Conservation (phyloP, 805 yeast species). For the Myxozyma lipomycoides region DNA sequence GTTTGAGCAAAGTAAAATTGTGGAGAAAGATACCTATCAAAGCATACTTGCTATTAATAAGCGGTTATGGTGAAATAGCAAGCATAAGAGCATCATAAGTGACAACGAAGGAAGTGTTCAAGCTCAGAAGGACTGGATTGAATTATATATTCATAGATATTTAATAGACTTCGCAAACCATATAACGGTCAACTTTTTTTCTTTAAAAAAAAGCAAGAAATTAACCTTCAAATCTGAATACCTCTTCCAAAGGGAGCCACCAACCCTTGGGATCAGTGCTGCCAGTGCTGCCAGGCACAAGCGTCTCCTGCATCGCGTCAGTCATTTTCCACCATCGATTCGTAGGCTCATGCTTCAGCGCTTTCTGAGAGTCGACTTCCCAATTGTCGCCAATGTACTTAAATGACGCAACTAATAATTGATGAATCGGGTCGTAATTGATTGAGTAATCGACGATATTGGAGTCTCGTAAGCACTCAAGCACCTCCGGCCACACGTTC, state of each 20-base stretch:
- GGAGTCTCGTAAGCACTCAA: constrained; percentile 37
- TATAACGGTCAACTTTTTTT: too few relatives aligned
- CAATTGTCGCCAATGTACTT: constrained; percentile 43
- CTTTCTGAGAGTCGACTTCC: constrained; percentile 38
- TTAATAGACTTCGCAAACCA: too few relatives aligned
- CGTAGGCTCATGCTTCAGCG: constrained; percentile 40
- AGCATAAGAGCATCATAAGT: constrained; percentile 37
- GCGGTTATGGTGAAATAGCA: constrained; percentile 40
- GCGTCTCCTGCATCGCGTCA: constrained; percentile 41
- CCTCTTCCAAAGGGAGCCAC: constrained; percentile 42
- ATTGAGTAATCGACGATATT: constrained; percentile 45
- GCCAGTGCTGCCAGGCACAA: constrained; percentile 41
- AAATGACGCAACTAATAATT: constrained; percentile 39
- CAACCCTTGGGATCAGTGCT: constrained; percentile 41
- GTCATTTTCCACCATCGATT: constrained; percentile 44
- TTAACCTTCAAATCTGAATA: constrained; percentile 39
- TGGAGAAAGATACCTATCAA: constrained; percentile 47
- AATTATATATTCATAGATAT: too few relatives aligned
- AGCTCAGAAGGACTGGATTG: too few relatives aligned
- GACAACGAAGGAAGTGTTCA: too few relatives aligned
- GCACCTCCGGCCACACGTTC: constrained; percentile 37
- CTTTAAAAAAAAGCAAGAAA: too few relatives aligned
- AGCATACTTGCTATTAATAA: constrained; percentile 39
- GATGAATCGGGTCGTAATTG: constrained; percentile 37
- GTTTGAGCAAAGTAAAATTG: constrained; percentile 50